phyloP scores from a whole-genome alignment of 306 rosid genomes.

The Lathyrus oleraceus region DNA sequence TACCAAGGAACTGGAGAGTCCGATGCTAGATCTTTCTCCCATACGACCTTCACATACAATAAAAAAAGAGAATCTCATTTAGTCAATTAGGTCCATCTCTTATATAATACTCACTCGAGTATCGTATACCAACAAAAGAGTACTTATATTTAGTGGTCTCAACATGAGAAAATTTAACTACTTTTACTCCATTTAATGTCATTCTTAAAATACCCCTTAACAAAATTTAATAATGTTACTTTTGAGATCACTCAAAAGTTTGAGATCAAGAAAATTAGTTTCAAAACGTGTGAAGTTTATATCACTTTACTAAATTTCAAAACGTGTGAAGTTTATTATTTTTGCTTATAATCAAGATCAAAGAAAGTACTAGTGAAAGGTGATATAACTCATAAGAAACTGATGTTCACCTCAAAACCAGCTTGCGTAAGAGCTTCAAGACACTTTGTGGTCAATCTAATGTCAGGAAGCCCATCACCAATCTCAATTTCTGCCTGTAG shows the following conservation, averaged over 20 bases:
- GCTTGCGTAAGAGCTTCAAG: constrained; percentile 91
- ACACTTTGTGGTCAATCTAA: constrained; percentile 81
- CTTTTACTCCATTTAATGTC: too few relatives aligned
- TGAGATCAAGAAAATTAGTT: too few relatives aligned
- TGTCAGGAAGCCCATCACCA: constrained; percentile 96
- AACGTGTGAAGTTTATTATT: too few relatives aligned
- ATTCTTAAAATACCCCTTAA: too few relatives aligned
- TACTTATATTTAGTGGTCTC: too few relatives aligned
- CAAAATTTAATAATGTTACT: too few relatives aligned
- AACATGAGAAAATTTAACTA: too few relatives aligned
- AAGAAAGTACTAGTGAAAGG: constrained; percentile 1
- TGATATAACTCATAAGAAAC: constrained; percentile 5
- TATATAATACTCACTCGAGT: background rate
- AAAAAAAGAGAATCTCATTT: background rate
- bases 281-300: too few relatives aligned
- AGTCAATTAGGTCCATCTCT: constrained; percentile 12
- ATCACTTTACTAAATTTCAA: too few relatives aligned
- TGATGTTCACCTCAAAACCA: constrained; percentile 81
- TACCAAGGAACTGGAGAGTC: constrained; percentile 87
- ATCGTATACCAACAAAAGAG: too few relatives aligned
- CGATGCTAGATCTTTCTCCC: constrained; percentile 80
- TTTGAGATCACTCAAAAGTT: too few relatives aligned
- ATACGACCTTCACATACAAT: constrained; percentile 58
- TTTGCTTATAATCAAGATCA: too few relatives aligned
- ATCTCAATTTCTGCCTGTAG: constrained; percentile 89